Base-by-base conservation (phyloP, 148 eudicot species). In the Pouteria glomerata region DNA sequence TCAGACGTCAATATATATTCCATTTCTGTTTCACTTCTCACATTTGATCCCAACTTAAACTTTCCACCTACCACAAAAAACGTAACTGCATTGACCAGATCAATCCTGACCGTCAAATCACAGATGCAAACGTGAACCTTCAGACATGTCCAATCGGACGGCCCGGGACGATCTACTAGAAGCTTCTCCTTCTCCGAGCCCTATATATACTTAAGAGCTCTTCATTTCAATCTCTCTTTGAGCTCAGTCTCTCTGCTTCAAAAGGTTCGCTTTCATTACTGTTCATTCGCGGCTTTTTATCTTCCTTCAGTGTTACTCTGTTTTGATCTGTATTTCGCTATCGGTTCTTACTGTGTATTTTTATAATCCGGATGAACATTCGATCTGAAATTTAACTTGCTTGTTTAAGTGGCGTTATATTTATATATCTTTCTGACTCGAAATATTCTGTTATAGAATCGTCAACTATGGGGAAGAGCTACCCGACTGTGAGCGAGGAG, bases 401-500 rank as follows among this genome's bases (percentile, higher is more conserved):
- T 24, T 63, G 21, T 68, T 23, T 18, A n/a, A n/a, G 42, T 69
- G 57, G 16, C 39, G 37, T 18, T 4, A 16, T 19, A 1, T 24
- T 45, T 34, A 31, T 42, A 3, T 55, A 39, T 15, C 47, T 19
- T 34, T 27, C n/a, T n/a, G n/a, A n/a, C n/a, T n/a, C n/a, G n/a
- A n/a, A n/a, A n/a, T n/a, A 23, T 45, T 10, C 57, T 59, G 41
- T 21, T 26, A 34, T 6, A 60, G 73, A 31, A 57, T 18, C 1
- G 47, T 42, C 45, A 68, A 35, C 70, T 73, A 91, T 91, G 97
- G 93, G 84, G 63, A 91, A 91, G 86, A 74, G 57, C 83, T 91
- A 88, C 69, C 97, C 97, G 65, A 71, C 84, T 33, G 88, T 91
- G 35, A 88, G 90, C 8, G 88, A 80, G 76, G 91, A 91, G 15